A percentile compares a stretch with the other conserved stretches of the same genome.
Conservation (phyloP, 495 filamentous ascomycete genomes). For the Talaromyces adpressus region DNA sequence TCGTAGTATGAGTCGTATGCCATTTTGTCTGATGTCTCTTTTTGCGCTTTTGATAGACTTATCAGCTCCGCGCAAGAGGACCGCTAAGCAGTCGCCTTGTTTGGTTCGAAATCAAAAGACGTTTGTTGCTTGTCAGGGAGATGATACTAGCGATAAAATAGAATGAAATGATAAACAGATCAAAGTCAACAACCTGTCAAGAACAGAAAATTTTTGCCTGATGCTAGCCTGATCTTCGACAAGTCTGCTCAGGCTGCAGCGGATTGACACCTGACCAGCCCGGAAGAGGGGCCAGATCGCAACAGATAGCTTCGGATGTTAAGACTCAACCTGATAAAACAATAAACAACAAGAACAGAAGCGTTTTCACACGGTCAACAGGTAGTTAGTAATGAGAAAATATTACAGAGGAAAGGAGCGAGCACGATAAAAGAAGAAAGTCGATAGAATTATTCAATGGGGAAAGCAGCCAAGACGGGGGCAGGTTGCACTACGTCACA, state of each 20-base stretch:
- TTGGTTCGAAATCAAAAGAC: neutral
- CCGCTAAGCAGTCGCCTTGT: conserved; percentile 6
- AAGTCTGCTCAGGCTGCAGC: neutral
- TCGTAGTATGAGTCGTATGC: conserved; percentile 35
- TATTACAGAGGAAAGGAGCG: neutral
- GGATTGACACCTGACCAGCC: neutral
- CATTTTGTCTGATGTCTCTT: conserved; percentile 17
- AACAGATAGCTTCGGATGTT: neutral
- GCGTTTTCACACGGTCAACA: neutral
- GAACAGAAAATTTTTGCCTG: neutral
- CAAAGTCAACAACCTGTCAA: neutral
- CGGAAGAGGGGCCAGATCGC: neutral
- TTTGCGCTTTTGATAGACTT: neutral
- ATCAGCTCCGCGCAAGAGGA: conserved; percentile 5
- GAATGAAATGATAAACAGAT: neutral
- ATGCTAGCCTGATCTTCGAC: neutral
- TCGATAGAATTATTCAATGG: neutral
- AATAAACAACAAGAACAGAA: neutral
- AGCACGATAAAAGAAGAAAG: neutral
- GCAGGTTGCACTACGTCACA: neutral
- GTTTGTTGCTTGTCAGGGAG: neutral
- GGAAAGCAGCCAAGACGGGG: neutral
- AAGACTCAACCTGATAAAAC: neutral
- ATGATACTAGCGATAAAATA: neutral
- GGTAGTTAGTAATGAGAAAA: neutral